Base-by-base conservation (phyloP, 2,329 filamentous ascomycete genomes). In the Pseudogymnoascus sp. region DNA sequence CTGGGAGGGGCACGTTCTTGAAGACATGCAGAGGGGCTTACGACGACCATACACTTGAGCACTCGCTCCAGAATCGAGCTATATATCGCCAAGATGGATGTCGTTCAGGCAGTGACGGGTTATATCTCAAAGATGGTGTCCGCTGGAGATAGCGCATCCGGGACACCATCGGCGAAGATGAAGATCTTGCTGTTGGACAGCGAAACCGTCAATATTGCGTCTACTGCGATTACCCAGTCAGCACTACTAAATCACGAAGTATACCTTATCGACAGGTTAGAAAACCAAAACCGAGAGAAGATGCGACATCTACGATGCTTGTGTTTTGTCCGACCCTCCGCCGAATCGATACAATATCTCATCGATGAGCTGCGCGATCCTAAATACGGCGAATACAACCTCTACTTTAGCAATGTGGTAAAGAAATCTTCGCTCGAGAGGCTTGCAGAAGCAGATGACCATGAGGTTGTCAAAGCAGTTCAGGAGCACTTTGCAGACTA, bases 401-500 rank as follows among this genome's bases (percentile, higher is more conserved):
- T 99, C 64, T 97, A 96, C 77, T 96, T 99, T 76, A 98, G 92
- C 80, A 99, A 99, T 75, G 90, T 99, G 65, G 88, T 95, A 73
- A 96, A 96, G 77, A 99, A 99, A 77, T 98, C 95, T 1, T 90
- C 93, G 0, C 81, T 99, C 23, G 95, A 99, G 76, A 86, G 95
- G 48, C 81, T 99, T 48, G 95, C 95, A 36, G 96, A 99, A 80
- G 93, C 95, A 25, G 95, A 99, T 74, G 93, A 97, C 70, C 92
- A 99, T 73, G 96, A 99, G 77, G 92, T 99, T 37, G 93, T 99
- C 68, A 96, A 93, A 73, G 82, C 86, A 11, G 90, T 99, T 1
- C 93, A 98, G 73, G 95, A 99, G 77, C 91, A 96, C 75, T 99
- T 98, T 76, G 92, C 93, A 67, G 95, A 99, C 75, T 99, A 93